Base-by-base conservation (phyloP, 352 stramenopile species). In the Peronospora belbahrii region DNA sequence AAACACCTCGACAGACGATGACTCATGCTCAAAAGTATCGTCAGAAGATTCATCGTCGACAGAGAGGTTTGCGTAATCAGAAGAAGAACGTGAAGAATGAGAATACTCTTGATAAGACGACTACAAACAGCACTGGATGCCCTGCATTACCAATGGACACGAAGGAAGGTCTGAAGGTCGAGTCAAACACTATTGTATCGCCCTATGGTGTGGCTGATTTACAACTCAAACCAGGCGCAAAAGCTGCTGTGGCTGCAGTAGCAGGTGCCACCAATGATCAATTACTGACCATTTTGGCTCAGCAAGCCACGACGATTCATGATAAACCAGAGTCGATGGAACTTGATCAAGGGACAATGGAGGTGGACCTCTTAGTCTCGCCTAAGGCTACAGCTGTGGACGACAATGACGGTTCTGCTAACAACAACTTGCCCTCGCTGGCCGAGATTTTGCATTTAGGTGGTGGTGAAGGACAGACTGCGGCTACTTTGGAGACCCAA, bases 1-100 rank as follows among this genome's bases (percentile, higher is more conserved):
- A 91, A 50, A 93, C 81, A 4, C 74, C 92, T 6, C 85, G 94
- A 14, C 96, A 99, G 66, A 98, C 97, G 25, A 89, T 89, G 78
- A 89, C 78, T 0, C 78, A 89, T 45, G 78, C 78, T 32, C 78
- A 89, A 23, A 89, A 89, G 62, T 89, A 89, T 57, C 74, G 78
- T 11, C 78, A 89, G 49, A 89, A 89, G 65, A 87, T 88, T 46
- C 67, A 78, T 49, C 70, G 79, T 4, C 74, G 74, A 34, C 74
- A 85, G 55, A 69, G 75, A 15, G 79, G 75, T 0, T 51, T 90
- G 49, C 74, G 74, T 49, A 88, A 88, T 54, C 74, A 85, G 51
- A 88, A 88, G 70, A 82, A 82, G 65, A 46, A 13, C 15, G 17
- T 13, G 2, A 20, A 13, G 18, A 53, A 33, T 19, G 15, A 6